Base-by-base conservation (phyloP, 495 filamentous ascomycete genomes). In the Daldinia loculata region DNA sequence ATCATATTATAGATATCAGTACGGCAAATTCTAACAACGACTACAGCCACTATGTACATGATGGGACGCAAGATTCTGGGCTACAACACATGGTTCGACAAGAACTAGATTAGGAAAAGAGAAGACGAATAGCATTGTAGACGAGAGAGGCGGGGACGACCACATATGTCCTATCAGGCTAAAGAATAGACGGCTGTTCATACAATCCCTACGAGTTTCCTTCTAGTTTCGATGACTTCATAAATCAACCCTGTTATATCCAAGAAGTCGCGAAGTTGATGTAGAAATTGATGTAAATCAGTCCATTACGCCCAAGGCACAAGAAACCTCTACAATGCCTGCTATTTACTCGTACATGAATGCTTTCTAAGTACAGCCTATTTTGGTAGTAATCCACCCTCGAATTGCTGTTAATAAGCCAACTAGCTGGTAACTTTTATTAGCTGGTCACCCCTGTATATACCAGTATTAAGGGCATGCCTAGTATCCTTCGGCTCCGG, bases 61-160 rank as follows among this genome's bases (percentile, higher is more conserved):
- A 84, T 86, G 81, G 75, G 81, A 61, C 85, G 87, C 60, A 79
- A 84, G 78, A 75, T 87, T 50, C 50, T 83, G 81, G 93, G 94
- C 77, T 88, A 97, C 84, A 97, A 94, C 89, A 95, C 92, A 59
- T 95, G 90, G 88, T 94, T 91, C 78, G 84, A 86, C 76, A 88
- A 90, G 82, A 81, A 85, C 65, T 93, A 53, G 89, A 79, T 45
- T 14, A 17, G 52, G 38, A 48, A 36, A 34, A 41, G 12, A 30
- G 22, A 17, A 15, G 53, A 56, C 7, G 36, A 45, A n/a, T 11
- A 17, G 41, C 53, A 14, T 58, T 22, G 48, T 39, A 50, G 63
- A 61, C 56, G 24, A 41, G 58, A 67, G 14, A 58, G 69, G 57
- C 66, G 68, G 55, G 64, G 52, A 58, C 53, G 36, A 52, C 50